Base-by-base conservation (phyloP, 805 yeast genomes). In the Dipodascopsis tothii region DNA sequence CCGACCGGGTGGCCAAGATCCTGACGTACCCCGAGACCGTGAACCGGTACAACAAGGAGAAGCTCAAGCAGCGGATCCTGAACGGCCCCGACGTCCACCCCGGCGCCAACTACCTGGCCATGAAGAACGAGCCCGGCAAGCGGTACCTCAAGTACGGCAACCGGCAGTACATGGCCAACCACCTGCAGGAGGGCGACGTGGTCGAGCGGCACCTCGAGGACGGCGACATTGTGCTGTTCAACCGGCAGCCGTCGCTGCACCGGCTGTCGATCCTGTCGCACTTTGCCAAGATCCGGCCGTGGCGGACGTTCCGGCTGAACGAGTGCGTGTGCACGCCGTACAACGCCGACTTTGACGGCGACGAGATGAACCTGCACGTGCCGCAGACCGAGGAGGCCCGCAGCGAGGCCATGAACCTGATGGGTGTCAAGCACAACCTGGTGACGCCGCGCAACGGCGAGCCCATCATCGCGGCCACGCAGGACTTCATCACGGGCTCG, bases 251-350 rank as follows among this genome's bases (percentile, higher is more conserved):
- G 1, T 92, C 98, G 1, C 72, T 92, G 61, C 99, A 92, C 66
- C 75, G 98, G 63, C 70, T 92, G 39, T 87, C 96, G 2, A 92
- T 92, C 65, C 70, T 92, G 54, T 82, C 96, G 1, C 99, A 92
- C 70, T 88, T 81, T 65, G 99, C 96, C 37, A 88, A 86, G 60
- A 81, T 92, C 56, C 76, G 95, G 60, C 98, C 98, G 0, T 92
- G 97, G 97, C 75, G 98, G 68, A 92, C 99, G 1, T 85, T 92
- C 69, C 73, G 99, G 55, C 73, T 92, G 56, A 92, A 92, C 62
- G 97, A 92, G 66, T 92, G 98, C 81, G 99, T 92, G 6, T 92
- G 98, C 69, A 92, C 98, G 0, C 98, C 98, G 1, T 92, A 92
- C 67, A 94, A 94, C 64, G 99, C 99, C 33, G 99, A 92, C 75